Conservation (phyloP, 2,329 filamentous ascomycete genomes). For the Huntiella moniliformis region DNA sequence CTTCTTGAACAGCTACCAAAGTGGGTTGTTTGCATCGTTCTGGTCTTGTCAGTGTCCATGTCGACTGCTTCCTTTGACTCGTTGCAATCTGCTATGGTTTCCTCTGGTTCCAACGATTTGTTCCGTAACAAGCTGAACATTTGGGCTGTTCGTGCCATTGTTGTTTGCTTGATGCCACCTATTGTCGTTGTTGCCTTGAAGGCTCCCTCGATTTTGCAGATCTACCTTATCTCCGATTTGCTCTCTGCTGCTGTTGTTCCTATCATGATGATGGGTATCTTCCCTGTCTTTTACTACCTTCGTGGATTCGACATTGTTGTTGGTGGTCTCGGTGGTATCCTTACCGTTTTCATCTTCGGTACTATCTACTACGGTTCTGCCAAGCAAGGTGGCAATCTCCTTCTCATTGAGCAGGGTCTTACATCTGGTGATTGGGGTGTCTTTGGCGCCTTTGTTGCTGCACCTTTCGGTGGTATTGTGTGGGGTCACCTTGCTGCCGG, state of each 20-base stretch:
- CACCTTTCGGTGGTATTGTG: slow-evolving; percentile 54
- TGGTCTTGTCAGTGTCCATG: slow-evolving; percentile 63
- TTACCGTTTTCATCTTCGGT: slow-evolving; percentile 68
- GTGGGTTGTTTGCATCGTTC: slow-evolving; percentile 67
- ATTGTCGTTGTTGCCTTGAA: slow-evolving; percentile 56
- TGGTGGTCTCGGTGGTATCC: slow-evolving; percentile 56
- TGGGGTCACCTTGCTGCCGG: slow-evolving; percentile 48
- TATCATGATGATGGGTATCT: slow-evolving; percentile 53
- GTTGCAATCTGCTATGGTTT: slow-evolving; percentile 68
- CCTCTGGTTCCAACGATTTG: slow-evolving; percentile 66
- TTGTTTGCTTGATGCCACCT: slow-evolving; percentile 56
- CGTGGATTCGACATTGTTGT: slow-evolving; percentile 64
- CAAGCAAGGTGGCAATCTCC: slow-evolving; percentile 41
- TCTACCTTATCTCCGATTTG: slow-evolving; percentile 67
- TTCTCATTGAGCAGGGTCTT: slow-evolving; percentile 54
- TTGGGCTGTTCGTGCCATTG: slow-evolving; percentile 49
- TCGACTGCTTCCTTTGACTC: slow-evolving; percentile 65
- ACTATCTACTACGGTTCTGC: slow-evolving; percentile 57
- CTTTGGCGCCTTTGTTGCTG: slow-evolving; percentile 68
- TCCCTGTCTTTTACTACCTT: slow-evolving; percentile 55
- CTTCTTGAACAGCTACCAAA: slow-evolving; percentile 51
- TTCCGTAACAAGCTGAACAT: slow-evolving; percentile 67
- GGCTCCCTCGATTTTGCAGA: slow-evolving; percentile 56
- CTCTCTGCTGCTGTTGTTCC: slow-evolving; percentile 61
- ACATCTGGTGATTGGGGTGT: slow-evolving; percentile 64